Conservation (phyloP, 805 yeast species). For the Pichia cabralensis region DNA sequence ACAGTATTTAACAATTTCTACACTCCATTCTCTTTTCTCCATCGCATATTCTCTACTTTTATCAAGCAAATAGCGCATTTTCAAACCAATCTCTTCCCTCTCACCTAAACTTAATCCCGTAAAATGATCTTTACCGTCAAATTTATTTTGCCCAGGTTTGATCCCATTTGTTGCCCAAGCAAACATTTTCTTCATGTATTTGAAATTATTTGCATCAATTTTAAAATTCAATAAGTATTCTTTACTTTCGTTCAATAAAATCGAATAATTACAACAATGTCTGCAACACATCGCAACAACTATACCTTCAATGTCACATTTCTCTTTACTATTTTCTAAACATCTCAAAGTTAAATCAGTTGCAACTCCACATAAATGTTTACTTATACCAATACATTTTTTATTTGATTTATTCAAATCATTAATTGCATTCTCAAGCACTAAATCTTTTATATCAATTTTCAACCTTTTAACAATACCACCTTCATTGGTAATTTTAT, state of each 20-base stretch:
- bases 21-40: conserved; percentile 29
- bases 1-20: conserved; percentile 50
- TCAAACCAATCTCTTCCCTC: conserved; percentile 52
- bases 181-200: conserved; percentile 47
- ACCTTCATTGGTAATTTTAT: conserved; percentile 35
- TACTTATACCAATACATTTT: conserved; percentile 54
- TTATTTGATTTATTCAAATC: conserved; percentile 9
- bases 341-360: conserved; percentile 76
- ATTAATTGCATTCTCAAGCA: conserved; percentile 36
- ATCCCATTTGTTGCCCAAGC: conserved; percentile 87
- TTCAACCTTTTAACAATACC: conserved; percentile 36
- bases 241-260: conserved; percentile 40
- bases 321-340: conserved; percentile 26
- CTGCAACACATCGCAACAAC: conserved; percentile 91
- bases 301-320: conserved; percentile 33
- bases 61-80: conserved; percentile 67
- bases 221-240: conserved; percentile 27
- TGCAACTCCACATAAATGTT: conserved; percentile 91
- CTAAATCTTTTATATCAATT: conserved; percentile 73
- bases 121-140: conserved; percentile 33
- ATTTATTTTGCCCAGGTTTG: conserved; percentile 29
- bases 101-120: conserved; percentile 36
- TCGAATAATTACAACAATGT: conserved; percentile 63
- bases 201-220: conserved; percentile 24
- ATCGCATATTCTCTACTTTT: conserved; percentile 54